These are phyloP conservation scores for Saccharum officinarum DNA, from an alignment of 176 grass and related monocot genomes.

Conservation along the genomic window DNA sequence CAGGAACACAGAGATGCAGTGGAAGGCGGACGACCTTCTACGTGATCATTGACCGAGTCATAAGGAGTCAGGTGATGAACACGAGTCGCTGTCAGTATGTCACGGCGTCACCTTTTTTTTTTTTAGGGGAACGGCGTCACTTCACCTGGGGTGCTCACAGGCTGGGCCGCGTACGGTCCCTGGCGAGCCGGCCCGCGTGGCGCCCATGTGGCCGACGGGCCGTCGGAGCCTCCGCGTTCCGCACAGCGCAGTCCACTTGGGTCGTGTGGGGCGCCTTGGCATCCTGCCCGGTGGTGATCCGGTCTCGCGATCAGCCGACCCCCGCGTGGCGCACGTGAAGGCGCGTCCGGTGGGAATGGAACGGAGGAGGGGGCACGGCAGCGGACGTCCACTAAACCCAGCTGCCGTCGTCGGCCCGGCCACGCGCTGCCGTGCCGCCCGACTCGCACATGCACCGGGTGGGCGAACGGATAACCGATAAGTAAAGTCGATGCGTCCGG, in stretches of 20 bases:
- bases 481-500: too few relatives aligned
- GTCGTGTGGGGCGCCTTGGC: not conserved
- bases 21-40: too few relatives aligned
- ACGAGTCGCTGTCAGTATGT: not conserved
- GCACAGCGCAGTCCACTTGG: not conserved
- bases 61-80: too few relatives aligned
- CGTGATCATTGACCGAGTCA: too few relatives aligned
- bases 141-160: not conserved
- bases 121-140: not conserved
- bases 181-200: not conserved
- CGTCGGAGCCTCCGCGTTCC: not conserved
- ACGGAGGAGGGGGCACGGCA: not conserved
- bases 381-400: not conserved
- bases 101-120: not conserved
- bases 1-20: too few relatives aligned
- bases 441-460: not conserved
- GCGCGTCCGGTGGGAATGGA: constrained; percentile 25
- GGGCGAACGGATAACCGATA: not conserved
- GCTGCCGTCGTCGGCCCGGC: constrained; percentile 5
- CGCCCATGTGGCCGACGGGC: constrained; percentile 26
- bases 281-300: not conserved
- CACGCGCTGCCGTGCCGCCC: not conserved
- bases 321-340: constrained; percentile 25
- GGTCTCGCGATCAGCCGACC: constrained; percentile 11
- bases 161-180: constrained; percentile 23